These are phyloP conservation scores for Eucalyptus camaldulensis DNA, from an alignment of 345 rosid species.

Conservation along the genomic window DNA sequence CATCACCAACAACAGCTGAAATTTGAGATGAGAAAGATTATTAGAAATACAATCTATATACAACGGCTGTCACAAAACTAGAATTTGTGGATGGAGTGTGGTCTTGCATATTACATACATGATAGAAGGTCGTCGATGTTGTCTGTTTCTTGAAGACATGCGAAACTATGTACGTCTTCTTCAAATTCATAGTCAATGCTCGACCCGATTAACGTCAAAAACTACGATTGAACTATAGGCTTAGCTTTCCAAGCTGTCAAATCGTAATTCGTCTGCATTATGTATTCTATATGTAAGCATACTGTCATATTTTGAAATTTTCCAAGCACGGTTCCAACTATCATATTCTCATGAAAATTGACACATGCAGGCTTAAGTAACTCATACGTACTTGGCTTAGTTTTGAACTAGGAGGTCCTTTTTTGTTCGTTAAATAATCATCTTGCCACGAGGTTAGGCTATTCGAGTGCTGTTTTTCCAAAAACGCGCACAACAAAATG, in stretches of 20 bases:
- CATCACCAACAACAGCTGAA: slow-evolving; percentile 54
- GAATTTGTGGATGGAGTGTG: neutral
- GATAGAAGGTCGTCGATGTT: neutral
- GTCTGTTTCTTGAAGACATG: neutral
- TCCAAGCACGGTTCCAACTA: neutral
- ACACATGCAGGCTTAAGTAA: slow-evolving; percentile 22
- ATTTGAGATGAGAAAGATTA: neutral
- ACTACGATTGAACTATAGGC: neutral
- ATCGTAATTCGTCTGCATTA: neutral
- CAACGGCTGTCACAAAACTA: neutral
- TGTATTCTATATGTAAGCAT: neutral
- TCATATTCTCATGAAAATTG: neutral
- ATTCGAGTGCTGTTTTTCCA: neutral
- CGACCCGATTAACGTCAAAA: neutral
- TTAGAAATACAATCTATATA: neutral
- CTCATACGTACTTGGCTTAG: slow-evolving; percentile 15
- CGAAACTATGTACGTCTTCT: neutral
- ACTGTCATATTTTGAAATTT: neutral
- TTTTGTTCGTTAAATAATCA: neutral
- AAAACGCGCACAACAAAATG: neutral
- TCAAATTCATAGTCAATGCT: neutral
- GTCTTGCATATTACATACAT: neutral
- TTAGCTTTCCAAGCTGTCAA: neutral
- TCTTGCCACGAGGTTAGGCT: neutral
- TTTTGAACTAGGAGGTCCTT: slow-evolving; percentile 3